These are phyloP conservation scores for Acephala macrosclerotiorum DNA, from an alignment of 2,329 filamentous ascomycete species.

Conservation along the genomic window DNA sequence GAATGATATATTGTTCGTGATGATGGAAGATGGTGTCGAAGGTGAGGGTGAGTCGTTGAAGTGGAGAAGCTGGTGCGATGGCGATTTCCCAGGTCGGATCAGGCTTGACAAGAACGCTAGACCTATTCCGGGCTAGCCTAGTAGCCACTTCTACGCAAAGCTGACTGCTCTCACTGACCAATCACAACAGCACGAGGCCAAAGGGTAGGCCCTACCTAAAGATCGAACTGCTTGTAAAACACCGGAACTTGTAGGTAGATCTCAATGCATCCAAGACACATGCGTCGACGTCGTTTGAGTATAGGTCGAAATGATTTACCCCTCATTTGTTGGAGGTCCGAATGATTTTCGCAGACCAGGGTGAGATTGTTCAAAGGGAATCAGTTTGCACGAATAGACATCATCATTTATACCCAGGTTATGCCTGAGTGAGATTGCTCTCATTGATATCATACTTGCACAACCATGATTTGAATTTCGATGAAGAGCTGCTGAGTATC, in stretches of 20 bases:
- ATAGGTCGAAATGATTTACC: background rate
- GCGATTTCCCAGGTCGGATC: too few relatives aligned
- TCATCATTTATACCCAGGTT: conserved; percentile 6
- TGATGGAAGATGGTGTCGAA: conserved; percentile 23
- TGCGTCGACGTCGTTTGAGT: background rate
- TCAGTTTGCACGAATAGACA: background rate
- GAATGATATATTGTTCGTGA: conserved; percentile 23
- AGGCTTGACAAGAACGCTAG: background rate
- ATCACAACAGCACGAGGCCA: background rate
- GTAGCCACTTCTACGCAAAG: too few relatives aligned
- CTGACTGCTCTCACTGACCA: too few relatives aligned
- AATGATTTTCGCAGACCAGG: background rate
- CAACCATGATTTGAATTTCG: background rate
- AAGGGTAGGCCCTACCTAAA: conserved; percentile 1
- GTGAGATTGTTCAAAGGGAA: background rate
- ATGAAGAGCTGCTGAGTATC: background rate
- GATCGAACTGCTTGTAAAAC: too few relatives aligned
- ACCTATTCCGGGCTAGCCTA: conserved; percentile 10
- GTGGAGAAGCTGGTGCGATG: conserved; percentile 8
- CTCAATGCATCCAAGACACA: background rate
- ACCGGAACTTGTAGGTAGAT: background rate
- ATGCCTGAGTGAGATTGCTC: conserved; percentile 9
- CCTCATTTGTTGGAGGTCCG: background rate
- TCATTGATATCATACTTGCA: conserved; percentile 7
- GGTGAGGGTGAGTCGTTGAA: conserved; percentile 18